Evolutionary conservation across 2,329 filamentous ascomycete genomes (phyloP), one percentile per base, ranked within the genome.

Genomic region (Dothiorella sarmentorum): DNA sequence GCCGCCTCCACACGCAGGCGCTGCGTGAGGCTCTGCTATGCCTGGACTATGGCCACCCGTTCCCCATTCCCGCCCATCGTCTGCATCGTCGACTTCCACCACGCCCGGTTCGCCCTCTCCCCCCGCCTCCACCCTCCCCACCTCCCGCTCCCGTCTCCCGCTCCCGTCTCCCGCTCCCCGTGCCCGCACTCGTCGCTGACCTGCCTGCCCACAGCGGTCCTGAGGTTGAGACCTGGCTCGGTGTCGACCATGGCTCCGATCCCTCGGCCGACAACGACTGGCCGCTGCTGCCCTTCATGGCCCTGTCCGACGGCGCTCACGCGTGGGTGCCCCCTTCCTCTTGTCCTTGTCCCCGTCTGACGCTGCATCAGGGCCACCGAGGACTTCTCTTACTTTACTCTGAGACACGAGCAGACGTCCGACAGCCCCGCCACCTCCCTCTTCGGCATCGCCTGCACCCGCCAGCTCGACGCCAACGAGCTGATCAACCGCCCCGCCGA

Each of bases 381-480:
- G 76, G 94, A 97, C 76, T 99, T 97, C 78, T 97, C 92, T 53
- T 99, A 99, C 78, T 99, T 99, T 73, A 97, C 93, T 7, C 85
- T 99, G 53, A 82, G 91, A 60, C 84, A 85, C 56, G 76, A 76
- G 61, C 71, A 71, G 45, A 76, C 76, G 9, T 55, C 70, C 1
- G 61, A 65, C 26, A 70, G 76, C 31, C 83, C 87, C 6, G 84
- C 85, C 27, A 91, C 90, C 2, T 96, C 91, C 22, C 84, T 99
- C 20, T 99, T 99, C 71, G 94, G 94, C 62, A 97, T 99, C 69
- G 89, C 91, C 17, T 99, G 94, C 73, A 96, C 93, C 15, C 84
- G 93, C 61, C 94, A 97, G 76, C 83, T 99, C 68, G 90, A 96
- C 69, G 83, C 91, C 15, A 85, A 85, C 13, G 80, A 86, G 66